Evolutionary conservation across 2,329 filamentous ascomycete species (phyloP).

Genomic region (Fusarium austroafricanum): DNA sequence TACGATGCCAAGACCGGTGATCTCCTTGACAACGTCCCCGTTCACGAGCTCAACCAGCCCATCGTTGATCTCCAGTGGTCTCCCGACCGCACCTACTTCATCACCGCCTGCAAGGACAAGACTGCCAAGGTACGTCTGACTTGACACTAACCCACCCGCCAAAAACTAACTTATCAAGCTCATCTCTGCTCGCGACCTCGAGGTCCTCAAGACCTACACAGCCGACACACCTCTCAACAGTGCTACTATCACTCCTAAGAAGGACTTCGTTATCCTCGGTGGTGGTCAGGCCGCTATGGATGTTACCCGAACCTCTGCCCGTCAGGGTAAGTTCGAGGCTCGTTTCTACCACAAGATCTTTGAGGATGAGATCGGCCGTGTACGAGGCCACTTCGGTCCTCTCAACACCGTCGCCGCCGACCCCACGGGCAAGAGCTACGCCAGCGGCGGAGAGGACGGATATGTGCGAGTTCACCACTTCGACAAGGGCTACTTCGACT

Average conservation of each 20-base stretch:
- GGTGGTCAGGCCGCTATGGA: conserved; percentile 99
- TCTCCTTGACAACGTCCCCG: conserved; percentile 80
- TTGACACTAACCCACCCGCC: not conserved
- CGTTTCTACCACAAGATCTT: conserved; percentile 99
- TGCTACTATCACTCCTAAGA: conserved; percentile 92
- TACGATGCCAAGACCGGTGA: conserved; percentile 95
- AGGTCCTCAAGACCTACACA: conserved; percentile 90
- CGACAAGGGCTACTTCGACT: conserved; percentile 98
- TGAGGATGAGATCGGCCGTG: conserved; percentile 97
- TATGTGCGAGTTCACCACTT: conserved; percentile 99
- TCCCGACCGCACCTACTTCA: conserved; percentile 94
- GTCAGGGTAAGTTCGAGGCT: conserved; percentile 99
- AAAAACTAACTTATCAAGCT: conserved; percentile 62
- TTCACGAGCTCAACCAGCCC: conserved; percentile 84
- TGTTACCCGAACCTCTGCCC: conserved; percentile 91
- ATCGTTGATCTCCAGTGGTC: conserved; percentile 98
- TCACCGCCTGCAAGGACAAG: conserved; percentile 99
- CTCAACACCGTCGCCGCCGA: conserved; percentile 96
- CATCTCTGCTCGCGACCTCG: conserved; percentile 85
- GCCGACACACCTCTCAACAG: conserved; percentile 97
- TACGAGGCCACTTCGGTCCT: conserved; percentile 95
- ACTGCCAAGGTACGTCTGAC: conserved; percentile 77
- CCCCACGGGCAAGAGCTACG: conserved; percentile 91
- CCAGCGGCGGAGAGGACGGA: conserved; percentile 95
- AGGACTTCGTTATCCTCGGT: conserved; percentile 97